Conservation (phyloP, 1,284 basidiomycete species). For the Leccinum brunneo-olivaceum region DNA sequence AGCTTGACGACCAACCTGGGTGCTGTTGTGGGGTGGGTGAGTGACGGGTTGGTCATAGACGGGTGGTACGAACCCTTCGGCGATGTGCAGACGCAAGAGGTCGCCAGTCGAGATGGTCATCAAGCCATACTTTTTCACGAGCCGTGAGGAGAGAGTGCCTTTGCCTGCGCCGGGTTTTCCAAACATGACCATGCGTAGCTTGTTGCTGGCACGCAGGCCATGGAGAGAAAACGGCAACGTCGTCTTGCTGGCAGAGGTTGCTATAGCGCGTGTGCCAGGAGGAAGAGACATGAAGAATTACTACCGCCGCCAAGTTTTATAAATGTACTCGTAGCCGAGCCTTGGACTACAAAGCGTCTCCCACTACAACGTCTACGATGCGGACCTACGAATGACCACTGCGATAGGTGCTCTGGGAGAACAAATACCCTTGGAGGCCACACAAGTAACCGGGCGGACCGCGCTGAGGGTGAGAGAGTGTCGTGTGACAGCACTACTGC, state of each 20-base stretch:
- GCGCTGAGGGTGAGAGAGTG: too few species aligned
- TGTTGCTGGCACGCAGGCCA: slow-evolving; percentile 32
- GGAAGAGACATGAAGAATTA: slow-evolving; percentile 2
- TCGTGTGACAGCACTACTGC: too few species aligned
- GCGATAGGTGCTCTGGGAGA: too few species aligned
- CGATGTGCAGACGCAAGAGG: slow-evolving; percentile 73
- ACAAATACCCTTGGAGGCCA: too few species aligned
- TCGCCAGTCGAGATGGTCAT: slow-evolving; percentile 75
- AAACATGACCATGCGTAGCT: slow-evolving; percentile 74
- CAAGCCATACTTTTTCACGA: slow-evolving; percentile 74
- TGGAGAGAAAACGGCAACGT: slow-evolving; percentile 51
- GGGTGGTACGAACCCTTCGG: slow-evolving; percentile 41
- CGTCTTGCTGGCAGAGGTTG: slow-evolving; percentile 39
- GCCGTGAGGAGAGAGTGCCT: slow-evolving; percentile 68
- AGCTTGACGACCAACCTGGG: slow-evolving; percentile 64
- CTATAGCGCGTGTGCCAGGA: slow-evolving; percentile 29
- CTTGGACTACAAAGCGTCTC: too few species aligned
- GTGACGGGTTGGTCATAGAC: not conserved
- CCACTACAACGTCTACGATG: too few species aligned
- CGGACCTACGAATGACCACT: too few species aligned
- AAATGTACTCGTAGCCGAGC: too few species aligned
- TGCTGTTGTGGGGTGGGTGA: slow-evolving; percentile 34
- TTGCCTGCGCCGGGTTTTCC: slow-evolving; percentile 78
- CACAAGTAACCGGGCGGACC: too few species aligned
- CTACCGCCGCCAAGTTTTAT: too few species aligned